Base-by-base conservation (phyloP, 805 yeast species). In the Myxozyma nipponensis region DNA sequence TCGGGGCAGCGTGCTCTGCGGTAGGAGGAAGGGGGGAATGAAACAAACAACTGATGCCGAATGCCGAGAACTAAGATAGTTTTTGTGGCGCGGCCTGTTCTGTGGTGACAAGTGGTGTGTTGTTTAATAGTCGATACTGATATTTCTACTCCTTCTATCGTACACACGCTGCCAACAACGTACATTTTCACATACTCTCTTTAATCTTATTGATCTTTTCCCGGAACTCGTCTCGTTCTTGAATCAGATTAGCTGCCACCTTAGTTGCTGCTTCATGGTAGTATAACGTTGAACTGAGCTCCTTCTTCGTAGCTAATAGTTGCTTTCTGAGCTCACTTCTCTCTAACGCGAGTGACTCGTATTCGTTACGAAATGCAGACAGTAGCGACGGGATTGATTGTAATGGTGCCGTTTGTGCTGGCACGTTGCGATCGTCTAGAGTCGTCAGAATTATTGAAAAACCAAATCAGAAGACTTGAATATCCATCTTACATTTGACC, bases 241-340 rank as follows among this genome's bases (percentile, higher is more conserved):
- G 74, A 17, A 83, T 71, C 1, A 87, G 80, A 26, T 75, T 75
- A 0, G 95, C 82, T 0, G 91, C 95, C 1, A 90, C 96, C 49
- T 90, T 72, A 2, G 85, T 81, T 1, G 96, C 95, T 0, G 97
- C 96, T 65, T 90, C 98, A 56, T 86, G 86, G 62, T 83, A 84
- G 62, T 88, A 90, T 37, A 89, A 69, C 0, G 95, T 83, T 1
- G 84, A 70, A 26, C 93, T 82, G 41, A 90, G 70, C 62, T 87
- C 90, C 57, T 84, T 79, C 48, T 83, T 77, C 0, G 88, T 74
- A 19, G 72, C 71, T 46, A 75, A 77, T 26, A 89, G 71, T 58
- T 84, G 87, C 63, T 85, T 84, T 56, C 91, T 75, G 54, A 89
- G 70, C 38, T 81, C 77, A 63, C 86, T 90, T n/a, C 83, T 74